These are phyloP conservation scores for Circinella minor DNA, from an alignment of 371 early-diverging fungal species.

Conservation along the genomic window DNA sequence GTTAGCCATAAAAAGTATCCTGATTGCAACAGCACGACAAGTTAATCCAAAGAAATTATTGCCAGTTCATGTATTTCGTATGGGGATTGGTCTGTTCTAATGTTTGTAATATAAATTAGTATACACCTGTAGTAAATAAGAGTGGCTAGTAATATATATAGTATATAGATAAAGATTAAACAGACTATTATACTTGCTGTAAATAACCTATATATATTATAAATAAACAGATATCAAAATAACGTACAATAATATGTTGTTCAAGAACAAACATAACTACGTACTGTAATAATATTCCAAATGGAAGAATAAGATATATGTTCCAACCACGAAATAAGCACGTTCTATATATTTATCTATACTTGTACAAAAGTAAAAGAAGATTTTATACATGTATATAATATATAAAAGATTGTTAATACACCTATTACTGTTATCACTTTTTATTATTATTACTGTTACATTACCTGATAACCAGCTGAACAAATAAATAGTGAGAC, in stretches of 20 bases:
- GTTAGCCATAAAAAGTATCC: no score
- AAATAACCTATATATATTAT: no score
- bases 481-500: conserved; percentile 21
- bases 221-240: conserved; percentile 17
- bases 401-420: no score
- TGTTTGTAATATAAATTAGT: background rate
- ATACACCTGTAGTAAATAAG: no score
- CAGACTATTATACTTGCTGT: no score
- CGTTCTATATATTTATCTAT: conserved; percentile 32
- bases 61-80: background rate
- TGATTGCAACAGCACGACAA: conserved; percentile 40
- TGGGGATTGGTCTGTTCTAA: background rate
- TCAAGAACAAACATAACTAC: conserved; percentile 29
- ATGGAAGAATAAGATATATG: conserved; percentile 24
- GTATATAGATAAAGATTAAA: no score
- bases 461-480: conserved; percentile 29
- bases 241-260: conserved; percentile 15
- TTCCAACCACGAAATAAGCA: conserved; percentile 28
- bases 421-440: no score
- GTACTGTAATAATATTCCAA: conserved; percentile 31
- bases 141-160: no score
- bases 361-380: no score
- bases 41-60: conserved; percentile 31
- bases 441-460: no score
- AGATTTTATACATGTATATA: no score